These are phyloP conservation scores for Aspergillus sp. DNA, from an alignment of 2,329 filamentous ascomycete genomes.

Conservation along the genomic window DNA sequence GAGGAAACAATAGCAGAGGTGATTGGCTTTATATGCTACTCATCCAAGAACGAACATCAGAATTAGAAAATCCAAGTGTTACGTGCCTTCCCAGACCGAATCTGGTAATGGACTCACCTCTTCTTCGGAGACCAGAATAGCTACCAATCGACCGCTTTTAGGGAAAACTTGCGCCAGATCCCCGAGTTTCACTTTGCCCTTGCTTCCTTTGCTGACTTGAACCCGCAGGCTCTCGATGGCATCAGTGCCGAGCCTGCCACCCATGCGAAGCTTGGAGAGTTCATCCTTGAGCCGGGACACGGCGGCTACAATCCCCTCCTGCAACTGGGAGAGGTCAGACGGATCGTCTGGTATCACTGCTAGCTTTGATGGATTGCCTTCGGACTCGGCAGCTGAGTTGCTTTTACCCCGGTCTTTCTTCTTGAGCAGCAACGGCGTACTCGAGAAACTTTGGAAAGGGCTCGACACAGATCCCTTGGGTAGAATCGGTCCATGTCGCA, in stretches of 20 bases:
- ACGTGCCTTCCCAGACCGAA: neutral
- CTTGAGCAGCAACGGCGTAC: conserved; percentile 45
- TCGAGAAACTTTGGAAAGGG: conserved; percentile 39
- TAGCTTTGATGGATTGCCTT: conserved; percentile 33
- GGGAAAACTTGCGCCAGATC: conserved; percentile 68
- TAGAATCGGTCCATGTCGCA: neutral
- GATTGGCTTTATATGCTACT: conserved; percentile 47
- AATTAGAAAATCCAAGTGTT: neutral
- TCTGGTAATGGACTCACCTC: conserved; percentile 48
- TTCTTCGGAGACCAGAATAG: conserved; percentile 64
- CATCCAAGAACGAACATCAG: neutral
- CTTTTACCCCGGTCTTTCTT: conserved; percentile 56
- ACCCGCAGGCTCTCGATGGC: conserved; percentile 62
- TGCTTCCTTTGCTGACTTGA: conserved; percentile 53
- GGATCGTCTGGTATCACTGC: conserved; percentile 49
- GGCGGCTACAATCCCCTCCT: conserved; percentile 55
- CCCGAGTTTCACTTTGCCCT: conserved; percentile 54
- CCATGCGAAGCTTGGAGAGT: conserved; percentile 60
- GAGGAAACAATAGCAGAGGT: conserved; percentile 43
- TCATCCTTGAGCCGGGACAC: conserved; percentile 60
- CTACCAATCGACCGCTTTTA: conserved; percentile 60
- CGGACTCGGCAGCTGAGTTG: conserved; percentile 33
- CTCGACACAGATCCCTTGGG: neutral
- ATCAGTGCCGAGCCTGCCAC: conserved; percentile 63
- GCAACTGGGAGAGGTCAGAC: conserved; percentile 60